Conservation (phyloP, 805 yeast genomes). For the Tetrapisispora nanseiensis region DNA sequence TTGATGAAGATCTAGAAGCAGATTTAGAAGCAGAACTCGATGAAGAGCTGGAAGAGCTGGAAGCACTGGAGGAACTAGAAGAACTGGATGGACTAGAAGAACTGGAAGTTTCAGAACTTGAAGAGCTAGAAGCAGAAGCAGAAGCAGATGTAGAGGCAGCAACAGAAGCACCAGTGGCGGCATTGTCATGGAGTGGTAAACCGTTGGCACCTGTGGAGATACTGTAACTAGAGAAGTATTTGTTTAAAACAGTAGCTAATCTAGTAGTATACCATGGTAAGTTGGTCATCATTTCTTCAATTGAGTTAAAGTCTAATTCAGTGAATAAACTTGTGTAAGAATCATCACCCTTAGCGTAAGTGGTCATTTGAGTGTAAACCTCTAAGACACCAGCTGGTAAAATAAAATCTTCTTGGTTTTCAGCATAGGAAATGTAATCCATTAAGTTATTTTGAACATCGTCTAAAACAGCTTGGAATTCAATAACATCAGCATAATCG, state of each 20-base stretch:
- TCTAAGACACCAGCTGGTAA: slow-evolving; percentile 19
- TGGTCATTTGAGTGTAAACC: slow-evolving; percentile 21
- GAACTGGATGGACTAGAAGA: slow-evolving; percentile 6
- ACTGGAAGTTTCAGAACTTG: slow-evolving; percentile 6
- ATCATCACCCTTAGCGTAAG: slow-evolving; percentile 26
- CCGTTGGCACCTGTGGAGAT: slow-evolving; percentile 8
- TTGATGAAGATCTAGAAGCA: slow-evolving; percentile 1
- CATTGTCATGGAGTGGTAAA: slow-evolving; percentile 5
- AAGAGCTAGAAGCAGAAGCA: slow-evolving; percentile 5
- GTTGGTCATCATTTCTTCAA: slow-evolving; percentile 25
- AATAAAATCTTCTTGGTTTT: slow-evolving; percentile 11
- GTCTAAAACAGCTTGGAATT: slow-evolving; percentile 16
- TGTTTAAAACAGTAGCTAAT: slow-evolving; percentile 14
- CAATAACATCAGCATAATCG: slow-evolving; percentile 13
- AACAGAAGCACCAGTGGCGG: slow-evolving; percentile 6
- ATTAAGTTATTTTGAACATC: slow-evolving; percentile 16
- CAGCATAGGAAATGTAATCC: slow-evolving; percentile 16
- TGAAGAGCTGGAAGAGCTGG: not conserved
- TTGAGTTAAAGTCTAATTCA: slow-evolving; percentile 23
- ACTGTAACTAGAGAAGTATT: slow-evolving; percentile 11
- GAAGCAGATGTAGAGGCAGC: slow-evolving; percentile 6
- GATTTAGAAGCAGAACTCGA: slow-evolving; percentile 1
- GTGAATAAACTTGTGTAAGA: slow-evolving; percentile 28
- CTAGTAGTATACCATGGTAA: slow-evolving; percentile 31
- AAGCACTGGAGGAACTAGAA: slow-evolving; percentile 8